Evolutionary conservation across 192 early-diverging fungal genomes (phyloP).

Genomic region (Rhizophagus prolifer): DNA sequence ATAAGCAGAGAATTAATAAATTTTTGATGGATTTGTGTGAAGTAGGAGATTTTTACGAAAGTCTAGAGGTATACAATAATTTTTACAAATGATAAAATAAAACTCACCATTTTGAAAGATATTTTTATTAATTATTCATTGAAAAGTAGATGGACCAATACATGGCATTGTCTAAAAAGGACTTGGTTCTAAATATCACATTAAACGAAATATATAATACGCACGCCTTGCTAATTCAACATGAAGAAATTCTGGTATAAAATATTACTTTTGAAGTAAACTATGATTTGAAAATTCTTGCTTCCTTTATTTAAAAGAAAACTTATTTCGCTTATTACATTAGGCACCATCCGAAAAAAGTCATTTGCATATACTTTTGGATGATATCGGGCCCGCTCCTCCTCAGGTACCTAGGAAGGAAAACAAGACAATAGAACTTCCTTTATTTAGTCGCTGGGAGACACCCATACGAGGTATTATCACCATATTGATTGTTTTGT

Average conservation of each 20-base stretch:
- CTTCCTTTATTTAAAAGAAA: not conserved
- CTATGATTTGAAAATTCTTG: not conserved
- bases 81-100: not conserved
- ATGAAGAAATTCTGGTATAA: slow-evolving; percentile 66
- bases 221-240: slow-evolving; percentile 79
- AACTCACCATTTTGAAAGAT: not conserved
- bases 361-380: slow-evolving; percentile 75
- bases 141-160: slow-evolving; percentile 88
- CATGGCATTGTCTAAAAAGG: slow-evolving; percentile 90
- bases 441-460: slow-evolving; percentile 83
- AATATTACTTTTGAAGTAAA: not conserved
- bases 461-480: slow-evolving; percentile 69
- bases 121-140: not conserved
- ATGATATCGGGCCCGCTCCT: slow-evolving; percentile 74
- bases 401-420: slow-evolving; percentile 77
- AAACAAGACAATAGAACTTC: slow-evolving; percentile 70
- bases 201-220: slow-evolving; percentile 96
- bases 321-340: not conserved
- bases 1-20: slow-evolving; percentile 80
- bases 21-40: slow-evolving; percentile 93
- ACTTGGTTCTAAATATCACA: slow-evolving; percentile 84
- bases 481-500: not conserved
- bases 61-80: slow-evolving; percentile 61
- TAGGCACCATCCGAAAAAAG: slow-evolving; percentile 73
- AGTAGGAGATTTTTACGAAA: slow-evolving; percentile 93